Evolutionary conservation across 139 green algal genomes (phyloP), one percentile per base, ranked within the genome.

Genomic region (Chlorella sorokiniana): DNA sequence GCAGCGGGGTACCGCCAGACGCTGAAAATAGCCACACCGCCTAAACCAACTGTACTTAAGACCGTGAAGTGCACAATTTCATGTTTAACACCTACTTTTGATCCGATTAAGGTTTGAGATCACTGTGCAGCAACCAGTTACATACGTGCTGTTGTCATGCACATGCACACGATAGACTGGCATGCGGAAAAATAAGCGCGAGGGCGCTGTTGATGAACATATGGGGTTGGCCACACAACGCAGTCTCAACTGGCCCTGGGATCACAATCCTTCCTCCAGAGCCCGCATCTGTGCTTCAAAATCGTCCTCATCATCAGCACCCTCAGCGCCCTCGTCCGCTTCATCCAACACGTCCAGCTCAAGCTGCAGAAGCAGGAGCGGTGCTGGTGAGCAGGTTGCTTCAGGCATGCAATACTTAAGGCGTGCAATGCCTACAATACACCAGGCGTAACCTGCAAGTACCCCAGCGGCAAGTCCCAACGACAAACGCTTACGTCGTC

Each of bases 221-320:
- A n/a, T n/a, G n/a, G n/a, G 56, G 18, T 10, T 48, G 37, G 5
- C 4, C 20, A 16, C 65, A 52, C 14, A 35, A 33, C 14, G 16
- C 1, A 8, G 20, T 2, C 31, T 4, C 64, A 51, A 33, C 16
- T 20, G 8, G 33, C 2, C 11, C 63, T 1, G 23, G 11, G 29
- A 27, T 82, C 76, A 82, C 44, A 82, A 44, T 3, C 44, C 56
- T 38, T 84, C 83, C 70, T 87, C 76, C 29, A 87, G 76, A 27
- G 76, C 76, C 38, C 83, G 52, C 83, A 87, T 87, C 67, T 87
- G 76, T 48, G 83, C 83, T 56, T 87, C 83, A 73, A 87, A 87
- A 56, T 87, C 83, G 38, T 84, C 83, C 33, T 75, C 51, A 9
- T 76, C 80, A 3, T 79, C 65, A 11, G 8, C 78, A 7, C 67